Percentiles rank a stretch among this genome's conserved stretches.
phyloP scores from a whole-genome alignment of 495 filamentous ascomycete species.

The Xylaria acuta region DNA sequence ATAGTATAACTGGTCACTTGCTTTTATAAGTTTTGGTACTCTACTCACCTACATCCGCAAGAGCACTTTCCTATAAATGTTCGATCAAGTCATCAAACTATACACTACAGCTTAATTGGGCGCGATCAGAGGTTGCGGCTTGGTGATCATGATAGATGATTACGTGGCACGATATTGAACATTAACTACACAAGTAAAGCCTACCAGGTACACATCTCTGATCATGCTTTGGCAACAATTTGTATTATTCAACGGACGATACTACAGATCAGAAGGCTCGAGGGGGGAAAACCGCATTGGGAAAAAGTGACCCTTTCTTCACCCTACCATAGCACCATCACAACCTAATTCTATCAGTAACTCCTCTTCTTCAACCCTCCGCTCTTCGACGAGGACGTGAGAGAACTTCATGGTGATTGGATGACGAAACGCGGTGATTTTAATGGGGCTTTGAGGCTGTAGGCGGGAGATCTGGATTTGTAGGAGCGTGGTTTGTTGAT shows the following conservation, averaged over 20 bases:
- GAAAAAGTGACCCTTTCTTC: background rate
- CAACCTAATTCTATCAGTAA: background rate
- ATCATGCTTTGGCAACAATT: background rate
- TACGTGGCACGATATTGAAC: background rate
- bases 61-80: background rate
- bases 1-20: background rate
- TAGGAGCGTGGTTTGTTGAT: background rate
- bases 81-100: background rate
- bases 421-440: background rate
- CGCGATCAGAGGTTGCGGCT: background rate
- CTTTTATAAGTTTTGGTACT: background rate
- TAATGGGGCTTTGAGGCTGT: background rate
- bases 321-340: background rate
- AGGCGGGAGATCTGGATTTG: background rate
- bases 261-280: too few species aligned
- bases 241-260: background rate
- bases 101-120: background rate
- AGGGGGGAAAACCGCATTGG: conserved; percentile 1
- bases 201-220: background rate
- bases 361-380: background rate
- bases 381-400: background rate
- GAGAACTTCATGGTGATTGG: background rate
- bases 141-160: background rate
- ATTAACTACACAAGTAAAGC: background rate
- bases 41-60: too few species aligned